A percentile compares a stretch with the other conserved stretches of the same genome.
Evolutionary conservation across 2,329 filamentous ascomycete genomes (phyloP).

Genomic region (Lasiodiplodia gonubiensis): DNA sequence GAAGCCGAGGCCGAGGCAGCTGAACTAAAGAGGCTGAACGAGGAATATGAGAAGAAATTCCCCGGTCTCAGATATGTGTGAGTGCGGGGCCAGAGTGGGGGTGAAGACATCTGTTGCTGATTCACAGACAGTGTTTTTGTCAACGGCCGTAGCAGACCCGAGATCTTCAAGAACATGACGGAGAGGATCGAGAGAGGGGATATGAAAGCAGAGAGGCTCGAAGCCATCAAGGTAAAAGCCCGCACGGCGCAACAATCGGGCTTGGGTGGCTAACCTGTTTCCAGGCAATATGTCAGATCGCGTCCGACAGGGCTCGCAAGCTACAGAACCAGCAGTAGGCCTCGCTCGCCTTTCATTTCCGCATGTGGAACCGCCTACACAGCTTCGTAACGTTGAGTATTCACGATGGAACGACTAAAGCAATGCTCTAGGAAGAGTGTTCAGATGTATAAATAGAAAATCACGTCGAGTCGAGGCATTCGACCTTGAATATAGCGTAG

Average conservation of each 20-base stretch:
- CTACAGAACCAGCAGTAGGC: slow-evolving; percentile 42
- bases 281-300: slow-evolving; percentile 94
- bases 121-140: slow-evolving; percentile 73
- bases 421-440: not conserved
- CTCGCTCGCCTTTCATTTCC: not conserved
- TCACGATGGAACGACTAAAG: not conserved
- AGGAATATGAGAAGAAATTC: slow-evolving; percentile 78
- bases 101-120: slow-evolving; percentile 1
- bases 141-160: slow-evolving; percentile 74
- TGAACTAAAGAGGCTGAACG: slow-evolving; percentile 69
- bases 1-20: slow-evolving; percentile 59
- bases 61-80: slow-evolving; percentile 83
- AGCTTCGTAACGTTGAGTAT: not conserved
- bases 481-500: no score
- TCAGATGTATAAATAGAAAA: no score
- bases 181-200: slow-evolving; percentile 72
- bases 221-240: slow-evolving; percentile 71
- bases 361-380: not conserved
- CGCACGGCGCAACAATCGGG: not conserved
- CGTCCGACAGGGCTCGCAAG: slow-evolving; percentile 76
- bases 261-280: slow-evolving; percentile 31
- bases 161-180: slow-evolving; percentile 84
- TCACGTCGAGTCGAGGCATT: no score
- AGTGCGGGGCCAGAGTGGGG: slow-evolving; percentile 32
- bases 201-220: slow-evolving; percentile 69